These are phyloP conservation scores for Grigorovia humatica DNA, from an alignment of 805 yeast species.

Conservation along the genomic window DNA sequence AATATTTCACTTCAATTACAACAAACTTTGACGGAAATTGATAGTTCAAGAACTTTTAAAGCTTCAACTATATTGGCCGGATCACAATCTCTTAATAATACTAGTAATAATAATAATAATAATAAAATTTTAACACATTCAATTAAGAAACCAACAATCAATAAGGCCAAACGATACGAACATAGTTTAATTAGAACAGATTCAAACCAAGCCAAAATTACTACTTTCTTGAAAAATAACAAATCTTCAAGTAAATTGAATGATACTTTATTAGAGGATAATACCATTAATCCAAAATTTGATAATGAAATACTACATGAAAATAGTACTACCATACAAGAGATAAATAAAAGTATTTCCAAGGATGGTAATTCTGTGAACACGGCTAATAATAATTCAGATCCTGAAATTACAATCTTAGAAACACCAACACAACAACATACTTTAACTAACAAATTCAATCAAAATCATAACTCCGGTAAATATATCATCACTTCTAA, in stretches of 20 bases:
- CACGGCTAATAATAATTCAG: background rate
- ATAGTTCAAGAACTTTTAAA: conserved; percentile 56
- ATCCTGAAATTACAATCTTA: background rate
- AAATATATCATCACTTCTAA: conserved; percentile 14
- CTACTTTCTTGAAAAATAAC: conserved; percentile 13
- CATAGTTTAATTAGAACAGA: conserved; percentile 28
- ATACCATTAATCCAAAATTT: too few relatives aligned
- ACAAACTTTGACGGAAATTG: conserved; percentile 42
- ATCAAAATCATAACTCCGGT: background rate
- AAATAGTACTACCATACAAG: background rate
- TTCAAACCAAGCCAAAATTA: conserved; percentile 24
- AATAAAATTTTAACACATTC: background rate
- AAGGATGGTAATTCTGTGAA: too few relatives aligned
- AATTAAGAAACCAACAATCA: background rate
- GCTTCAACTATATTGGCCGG: conserved; percentile 47
- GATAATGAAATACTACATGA: background rate
- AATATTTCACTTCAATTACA: conserved; percentile 42
- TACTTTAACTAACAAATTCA: background rate
- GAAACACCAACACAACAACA: background rate
- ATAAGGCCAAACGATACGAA: conserved; percentile 22
- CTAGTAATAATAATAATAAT: background rate
- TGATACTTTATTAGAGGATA: background rate
- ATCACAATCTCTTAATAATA: conserved; percentile 2
- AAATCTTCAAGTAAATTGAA: background rate
- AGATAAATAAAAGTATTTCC: background rate